Base-by-base conservation (phyloP, 2,329 filamentous ascomycete species). In the Thyridium curvatum region DNA sequence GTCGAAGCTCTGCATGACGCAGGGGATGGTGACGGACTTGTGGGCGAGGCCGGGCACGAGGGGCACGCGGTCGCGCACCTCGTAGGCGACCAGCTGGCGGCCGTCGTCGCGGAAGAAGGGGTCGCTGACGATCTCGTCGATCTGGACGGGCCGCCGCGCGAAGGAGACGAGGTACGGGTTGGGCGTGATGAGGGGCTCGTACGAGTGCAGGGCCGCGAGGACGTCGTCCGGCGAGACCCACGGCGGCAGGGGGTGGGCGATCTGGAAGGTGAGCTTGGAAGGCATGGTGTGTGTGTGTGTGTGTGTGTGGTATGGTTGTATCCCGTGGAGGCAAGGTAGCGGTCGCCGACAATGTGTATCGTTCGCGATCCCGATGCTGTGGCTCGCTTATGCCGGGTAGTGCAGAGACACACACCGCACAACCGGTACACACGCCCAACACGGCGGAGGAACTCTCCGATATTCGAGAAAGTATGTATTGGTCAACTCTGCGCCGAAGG, bases 1-100 rank as follows among this genome's bases (percentile, higher is more conserved):
- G 16, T 55, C 53, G 26, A 65, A 59, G 42, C 52, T 56, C 49
- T 71, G 68, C 44, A 71, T 68, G 18, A 66, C 58, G 43, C 63
- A 64, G 4, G 62, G 61, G 41, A 71, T 62, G 37, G 46, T 47
- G 30, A 71, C 56, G 26, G 62, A 59, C 47, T 62, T 68, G 34
- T 48, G 47, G 18, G 50, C 55, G 17, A 67, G 44, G 34, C 65
- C 62, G 1, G 67, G 64, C 7, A 68, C 55, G 17, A 67, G 52
- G 39, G 59, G 50, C 31, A 61, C 51, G 44, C 60, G 59, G 36
- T 64, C 57, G 36, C 54, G 46, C 32, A 60, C 52, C 35, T 54
- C 47, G 40, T 53, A 60, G n/a, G 52, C 52, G 18, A 52, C 45
- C 4, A 58, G 47, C 17, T 52, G 49, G 30, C 40, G 36, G 37